Conservation (phyloP, 1,284 basidiomycete genomes). For the Chalciporus piperatoides region DNA sequence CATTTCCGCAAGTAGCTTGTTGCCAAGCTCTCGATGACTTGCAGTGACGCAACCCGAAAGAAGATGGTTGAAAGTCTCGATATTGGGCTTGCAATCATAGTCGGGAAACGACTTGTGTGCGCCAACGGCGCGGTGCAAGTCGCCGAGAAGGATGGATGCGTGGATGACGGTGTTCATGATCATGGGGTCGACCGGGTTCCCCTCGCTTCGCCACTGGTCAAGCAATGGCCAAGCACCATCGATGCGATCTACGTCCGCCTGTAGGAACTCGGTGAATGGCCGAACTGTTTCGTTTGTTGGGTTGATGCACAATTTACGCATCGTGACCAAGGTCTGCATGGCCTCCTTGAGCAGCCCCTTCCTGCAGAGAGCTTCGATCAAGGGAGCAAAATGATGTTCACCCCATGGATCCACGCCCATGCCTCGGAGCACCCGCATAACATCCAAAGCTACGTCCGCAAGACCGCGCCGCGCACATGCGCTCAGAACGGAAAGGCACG, state of each 20-base stretch:
- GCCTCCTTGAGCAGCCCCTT: slow-evolving; percentile 55
- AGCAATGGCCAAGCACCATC: slow-evolving; percentile 66
- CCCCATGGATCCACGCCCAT: slow-evolving; percentile 45
- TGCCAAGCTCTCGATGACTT: slow-evolving; percentile 56
- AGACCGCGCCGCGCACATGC: slow-evolving; percentile 70
- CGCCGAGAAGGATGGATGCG: slow-evolving; percentile 56
- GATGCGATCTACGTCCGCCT: slow-evolving; percentile 47
- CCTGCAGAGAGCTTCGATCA: slow-evolving; percentile 61
- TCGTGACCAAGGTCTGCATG: slow-evolving; percentile 49
- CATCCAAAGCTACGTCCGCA: slow-evolving; percentile 64
- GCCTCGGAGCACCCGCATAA: slow-evolving; percentile 50
- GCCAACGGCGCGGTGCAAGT: slow-evolving; percentile 75
- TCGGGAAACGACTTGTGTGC: slow-evolving; percentile 64
- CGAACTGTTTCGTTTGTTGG: slow-evolving; percentile 46
- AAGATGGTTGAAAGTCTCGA: slow-evolving; percentile 69
- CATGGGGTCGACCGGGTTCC: slow-evolving; percentile 50
- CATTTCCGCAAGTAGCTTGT: slow-evolving; percentile 60
- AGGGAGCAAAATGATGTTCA: slow-evolving; percentile 69
- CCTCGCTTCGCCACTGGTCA: slow-evolving; percentile 55
- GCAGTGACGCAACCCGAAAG: slow-evolving; percentile 59
- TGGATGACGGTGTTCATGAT: slow-evolving; percentile 65
- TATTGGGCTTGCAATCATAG: slow-evolving; percentile 53
- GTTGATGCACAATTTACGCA: slow-evolving; percentile 48
- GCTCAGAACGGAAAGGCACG: slow-evolving; percentile 65
- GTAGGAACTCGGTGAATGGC: slow-evolving; percentile 52